Evolutionary conservation across 2,329 filamentous ascomycete species (phyloP), one percentile per base, ranked within the genome.

Genomic region (Ceratocystiopsis brevicomis): DNA sequence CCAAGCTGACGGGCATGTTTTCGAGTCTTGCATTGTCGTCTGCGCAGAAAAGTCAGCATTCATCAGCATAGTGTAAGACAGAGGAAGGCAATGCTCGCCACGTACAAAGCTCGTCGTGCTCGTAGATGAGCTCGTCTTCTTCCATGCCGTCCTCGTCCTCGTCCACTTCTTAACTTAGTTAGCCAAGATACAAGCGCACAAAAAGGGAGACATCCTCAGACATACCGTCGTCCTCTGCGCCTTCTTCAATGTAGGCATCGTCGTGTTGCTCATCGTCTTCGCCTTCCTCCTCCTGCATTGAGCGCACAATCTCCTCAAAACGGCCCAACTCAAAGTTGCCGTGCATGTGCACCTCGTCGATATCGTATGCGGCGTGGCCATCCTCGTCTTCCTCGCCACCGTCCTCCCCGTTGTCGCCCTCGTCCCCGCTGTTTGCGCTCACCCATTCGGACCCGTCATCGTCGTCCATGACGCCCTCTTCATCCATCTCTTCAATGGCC

Each of bases 61-160:
- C n/a, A n/a, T n/a, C n/a, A n/a, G n/a, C n/a, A n/a, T n/a, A n/a
- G n/a, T n/a, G n/a, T n/a, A n/a, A n/a, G n/a, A n/a, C n/a, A 30
- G 25, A 30, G 6, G 8, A 2, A 30, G 6, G 25, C 10, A 9
- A 30, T 6, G 4, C 8, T 6, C 25, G 25, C 25, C 25, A 65
- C 68, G 60, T 63, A 74, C 70, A 63, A 45, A 69, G 65, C 57
- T 70, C 73, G 32, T 68, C 68, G 19, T 73, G 70, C 47, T 76
- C 72, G 47, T 74, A 77, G 46, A 71, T 63, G 52, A 75, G 76
- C 44, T 76, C 71, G 17, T 75, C 73, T 41, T 84, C 80, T 38
- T 78, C 77, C 51, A 81, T 70, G 15, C 78, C 77, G 37, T 81
- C 79, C 16, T 81, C 79, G 16, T 81, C 78, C 39, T 85, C 82